Conservation (phyloP, 208 protist genomes). For the Trypanosomatidae sp. region DNA sequence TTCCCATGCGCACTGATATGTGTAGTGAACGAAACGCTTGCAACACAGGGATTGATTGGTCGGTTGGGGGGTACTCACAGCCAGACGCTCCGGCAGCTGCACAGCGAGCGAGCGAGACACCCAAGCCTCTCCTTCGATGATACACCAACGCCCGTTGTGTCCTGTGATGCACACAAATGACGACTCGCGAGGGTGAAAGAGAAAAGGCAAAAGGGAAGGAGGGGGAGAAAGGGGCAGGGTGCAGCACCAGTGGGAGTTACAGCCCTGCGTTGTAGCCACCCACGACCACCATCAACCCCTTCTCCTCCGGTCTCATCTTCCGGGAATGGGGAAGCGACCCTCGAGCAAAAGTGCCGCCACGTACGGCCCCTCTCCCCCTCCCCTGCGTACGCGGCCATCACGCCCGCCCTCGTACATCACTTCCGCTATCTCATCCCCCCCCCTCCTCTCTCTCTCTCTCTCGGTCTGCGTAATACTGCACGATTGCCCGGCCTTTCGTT, state of each 20-base stretch:
- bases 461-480: neutral
- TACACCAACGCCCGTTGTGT: too few species aligned
- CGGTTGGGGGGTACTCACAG: too few species aligned
- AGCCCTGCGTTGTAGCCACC: neutral
- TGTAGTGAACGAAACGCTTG: slow-evolving; percentile 1
- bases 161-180: neutral
- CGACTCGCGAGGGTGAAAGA: neutral
- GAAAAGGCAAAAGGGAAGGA: neutral
- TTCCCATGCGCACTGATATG: neutral
- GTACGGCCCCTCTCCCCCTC: neutral
- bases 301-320: neutral
- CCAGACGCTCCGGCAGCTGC: too few species aligned
- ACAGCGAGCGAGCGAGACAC: too few species aligned
- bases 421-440: neutral
- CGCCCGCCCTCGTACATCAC: too few species aligned
- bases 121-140: too few species aligned
- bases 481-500: neutral
- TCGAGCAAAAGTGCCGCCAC: neutral
- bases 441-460: neutral
- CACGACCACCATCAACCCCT: neutral
- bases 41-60: neutral
- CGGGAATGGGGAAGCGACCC: neutral
- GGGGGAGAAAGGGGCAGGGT: neutral
- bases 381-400: too few species aligned
- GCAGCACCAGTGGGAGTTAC: neutral